A percentile compares a stretch with the other conserved stretches of the same genome.
Evolutionary conservation across 306 rosid species (phyloP).

Genomic region (Luffa aegyptiaca): DNA sequence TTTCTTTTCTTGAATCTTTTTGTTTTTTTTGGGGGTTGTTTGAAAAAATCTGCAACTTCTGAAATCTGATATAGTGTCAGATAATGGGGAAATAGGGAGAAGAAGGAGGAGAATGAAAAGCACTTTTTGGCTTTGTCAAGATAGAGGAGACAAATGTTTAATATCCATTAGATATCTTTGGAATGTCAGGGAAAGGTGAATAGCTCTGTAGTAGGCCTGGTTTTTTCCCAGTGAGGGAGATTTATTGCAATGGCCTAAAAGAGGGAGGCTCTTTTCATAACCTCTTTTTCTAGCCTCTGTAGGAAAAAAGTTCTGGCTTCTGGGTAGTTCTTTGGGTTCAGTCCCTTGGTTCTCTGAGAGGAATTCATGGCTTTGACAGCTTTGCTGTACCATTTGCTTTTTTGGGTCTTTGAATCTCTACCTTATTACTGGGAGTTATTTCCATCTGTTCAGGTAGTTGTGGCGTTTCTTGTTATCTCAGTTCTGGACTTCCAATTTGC

Average conservation of each 20-base stretch:
- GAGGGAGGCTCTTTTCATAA: conserved; percentile 15
- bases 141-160: conserved; percentile 18
- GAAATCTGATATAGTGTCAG: conserved; percentile 41
- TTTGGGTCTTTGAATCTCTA: conserved; percentile 40
- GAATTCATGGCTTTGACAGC: conserved; percentile 87
- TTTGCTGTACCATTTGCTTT: conserved; percentile 38
- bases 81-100: background rate
- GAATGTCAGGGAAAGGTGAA: conserved; percentile 43
- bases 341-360: conserved; percentile 56
- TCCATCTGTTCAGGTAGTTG: conserved; percentile 28
- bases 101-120: conserved; percentile 6
- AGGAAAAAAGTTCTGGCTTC: conserved; percentile 25
- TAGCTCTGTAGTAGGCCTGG: conserved; percentile 38
- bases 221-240: conserved; percentile 16
- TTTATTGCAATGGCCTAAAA: conserved; percentile 43
- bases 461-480: conserved; percentile 21
- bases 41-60: conserved; percentile 1
- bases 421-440: conserved; percentile 37
- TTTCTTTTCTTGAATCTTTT: background rate
- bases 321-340: conserved; percentile 46
- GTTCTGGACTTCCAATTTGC: conserved; percentile 24
- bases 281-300: conserved; percentile 19
- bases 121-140: conserved; percentile 21
- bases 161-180: conserved; percentile 25
- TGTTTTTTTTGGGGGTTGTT: background rate